These are phyloP conservation scores for Umbelopsis isabellina DNA, from an alignment of 192 early-diverging fungal genomes.

Conservation along the genomic window DNA sequence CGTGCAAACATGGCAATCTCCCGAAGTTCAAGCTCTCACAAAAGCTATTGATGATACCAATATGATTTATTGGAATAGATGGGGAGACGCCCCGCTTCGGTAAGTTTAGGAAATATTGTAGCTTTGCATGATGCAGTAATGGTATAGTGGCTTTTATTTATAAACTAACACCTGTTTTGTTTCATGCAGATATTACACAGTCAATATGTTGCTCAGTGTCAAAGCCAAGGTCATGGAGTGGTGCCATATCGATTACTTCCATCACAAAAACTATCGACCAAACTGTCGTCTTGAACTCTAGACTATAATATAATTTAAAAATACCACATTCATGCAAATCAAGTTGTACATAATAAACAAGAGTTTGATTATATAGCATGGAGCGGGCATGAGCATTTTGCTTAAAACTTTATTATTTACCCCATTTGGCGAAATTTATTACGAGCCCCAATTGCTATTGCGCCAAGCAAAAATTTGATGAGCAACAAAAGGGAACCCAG, in stretches of 20 bases:
- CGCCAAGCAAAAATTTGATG: no score
- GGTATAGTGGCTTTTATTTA: background rate
- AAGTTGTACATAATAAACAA: no score
- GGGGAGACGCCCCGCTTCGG: conserved; percentile 12
- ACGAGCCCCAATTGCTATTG: no score
- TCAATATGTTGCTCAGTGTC: conserved; percentile 3
- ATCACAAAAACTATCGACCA: conserved; percentile 12
- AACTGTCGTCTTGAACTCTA: background rate
- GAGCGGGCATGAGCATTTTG: no score
- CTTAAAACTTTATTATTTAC: no score
- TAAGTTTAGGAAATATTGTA: background rate
- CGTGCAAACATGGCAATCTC: conserved; percentile 11
- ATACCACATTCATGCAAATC: background rate
- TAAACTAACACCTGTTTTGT: no score
- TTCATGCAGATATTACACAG: conserved; percentile 8
- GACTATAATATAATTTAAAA: background rate
- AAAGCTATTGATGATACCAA: conserved; percentile 10
- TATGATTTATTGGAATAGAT: conserved; percentile 18
- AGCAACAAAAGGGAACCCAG: no score
- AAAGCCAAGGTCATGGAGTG: conserved; percentile 13
- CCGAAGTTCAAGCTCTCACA: conserved; percentile 2
- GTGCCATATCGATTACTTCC: conserved; percentile 14
- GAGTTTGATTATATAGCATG: no score
- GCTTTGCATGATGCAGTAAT: background rate
- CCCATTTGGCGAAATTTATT: no score